Evolutionary conservation across 192 early-diverging fungal species (phyloP), one percentile per base, ranked within the genome.

Genomic region (Entophlyctis luteolus): DNA sequence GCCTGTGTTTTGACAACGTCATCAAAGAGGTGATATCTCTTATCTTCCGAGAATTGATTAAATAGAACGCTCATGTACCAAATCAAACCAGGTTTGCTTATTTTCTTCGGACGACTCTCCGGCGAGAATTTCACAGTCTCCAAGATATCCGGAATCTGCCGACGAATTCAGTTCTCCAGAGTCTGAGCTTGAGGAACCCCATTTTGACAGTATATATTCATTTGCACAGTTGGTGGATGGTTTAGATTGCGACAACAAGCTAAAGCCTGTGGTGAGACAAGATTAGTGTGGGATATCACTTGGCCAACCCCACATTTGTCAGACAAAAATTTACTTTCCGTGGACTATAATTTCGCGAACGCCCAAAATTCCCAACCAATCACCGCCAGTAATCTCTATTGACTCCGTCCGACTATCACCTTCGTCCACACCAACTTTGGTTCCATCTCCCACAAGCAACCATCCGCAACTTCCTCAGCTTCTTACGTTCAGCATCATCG

Each of bases 401-500:
- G 67, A 69, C 46, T 32, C 56, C 32, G n/a, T 69, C 18, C 55
- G 38, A 5, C 39, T 69, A 39, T 58, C 57, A 22, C 31, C 31
- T 10, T 12, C 28, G 32, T n/a, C 32, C 22, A 28, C 53, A 2
- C 39, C 52, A 25, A 23, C 33, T 23, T 1, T 35, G 27, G 35
- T 8, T 20, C 54, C 55, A 4, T n/a, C 45, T n/a, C 6, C 50
- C 39, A 33, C 55, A 53, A 57, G n/a, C 77, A 81, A 6, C 88
- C 4, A 55, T 71, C 67, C 59, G 84, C 52, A 62, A 74, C 6
- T 70, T 80, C 57, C 81, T 79, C 68, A 85, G 86, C 2, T 56
- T 18, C 71, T 95, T 14, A 68, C 75, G 23, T 91, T 89, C 63
- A 83, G 78, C 6, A 71, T 94, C 38, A 77, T 89, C 55, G 90